Conservation (phyloP, 139 green algal species). For the Zygnema cylindricum region DNA sequence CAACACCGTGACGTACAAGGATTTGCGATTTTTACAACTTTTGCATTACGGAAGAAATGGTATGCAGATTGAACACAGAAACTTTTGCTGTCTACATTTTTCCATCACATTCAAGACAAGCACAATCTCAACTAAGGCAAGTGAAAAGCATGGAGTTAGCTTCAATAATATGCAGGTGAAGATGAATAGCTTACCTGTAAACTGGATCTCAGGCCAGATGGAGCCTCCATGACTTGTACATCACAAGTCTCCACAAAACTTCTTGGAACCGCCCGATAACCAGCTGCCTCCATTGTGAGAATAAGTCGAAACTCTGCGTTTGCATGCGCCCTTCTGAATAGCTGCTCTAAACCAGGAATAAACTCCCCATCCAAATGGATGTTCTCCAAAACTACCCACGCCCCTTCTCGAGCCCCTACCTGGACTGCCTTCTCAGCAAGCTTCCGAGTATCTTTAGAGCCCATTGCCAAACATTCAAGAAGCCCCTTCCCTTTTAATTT, state of each 20-base stretch:
- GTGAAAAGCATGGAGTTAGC: no score
- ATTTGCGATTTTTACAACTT: no score
- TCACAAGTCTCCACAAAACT: constrained; percentile 31
- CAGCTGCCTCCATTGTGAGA: constrained; percentile 41
- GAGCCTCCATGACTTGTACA: constrained; percentile 33
- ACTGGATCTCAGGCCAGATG: constrained; percentile 23
- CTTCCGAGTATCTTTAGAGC: constrained; percentile 13
- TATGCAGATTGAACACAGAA: no score
- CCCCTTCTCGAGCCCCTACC: constrained; percentile 72
- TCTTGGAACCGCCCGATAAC: neutral
- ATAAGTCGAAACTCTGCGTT: constrained; percentile 36
- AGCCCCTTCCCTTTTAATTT: neutral
- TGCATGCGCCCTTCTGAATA: neutral
- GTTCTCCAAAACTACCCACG: constrained; percentile 90
- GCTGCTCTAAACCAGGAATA: constrained; percentile 26
- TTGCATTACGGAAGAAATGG: no score
- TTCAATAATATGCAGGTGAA: no score
- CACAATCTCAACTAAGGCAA: no score
- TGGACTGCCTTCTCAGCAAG: constrained; percentile 16
- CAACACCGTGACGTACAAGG: no score
- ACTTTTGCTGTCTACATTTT: no score
- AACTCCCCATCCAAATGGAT: constrained; percentile 56
- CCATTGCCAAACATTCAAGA: constrained; percentile 27
- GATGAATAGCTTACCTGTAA: constrained; percentile 22
- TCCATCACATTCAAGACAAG: no score